Evolutionary conservation across 2,329 filamentous ascomycete species (phyloP), one percentile per base, ranked within the genome.

Genomic region (Talaromyces funiculosus): DNA sequence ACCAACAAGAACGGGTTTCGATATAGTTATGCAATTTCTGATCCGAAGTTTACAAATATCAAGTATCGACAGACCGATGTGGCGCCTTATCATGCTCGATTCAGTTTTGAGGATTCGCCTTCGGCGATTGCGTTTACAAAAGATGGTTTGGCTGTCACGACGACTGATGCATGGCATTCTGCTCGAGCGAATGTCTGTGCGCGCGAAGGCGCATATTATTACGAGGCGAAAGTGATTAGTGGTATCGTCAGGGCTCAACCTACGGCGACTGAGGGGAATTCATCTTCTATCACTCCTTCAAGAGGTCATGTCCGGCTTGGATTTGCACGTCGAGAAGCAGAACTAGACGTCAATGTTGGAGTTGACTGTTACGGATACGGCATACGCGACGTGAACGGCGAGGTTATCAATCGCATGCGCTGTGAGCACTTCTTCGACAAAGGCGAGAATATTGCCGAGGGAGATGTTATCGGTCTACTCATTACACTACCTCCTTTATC

Each of bases 331-430:
- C 73, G 77, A 22, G 78, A 80, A 64, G 75, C 80, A 7, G 75
- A 77, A 60, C 69, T 75, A 12, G 77, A 80, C 61, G 78, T 78
- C 40, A 79, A 80, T 70, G 87, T 97, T 24, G 89, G 94, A 7
- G 84, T 97, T 71, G 95, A 95, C 3, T 97, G 91, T 43, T 97
- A 97, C 77, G 96, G 92, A 71, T 97, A 97, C 72, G 93, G 90
- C 49, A 85, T 97, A 61, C 89, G 92, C 45, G 94, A 99, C 69
- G 87, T 92, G 24, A 84, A 88, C 33, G 94, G 94, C 20, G 92
- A 97, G 73, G 93, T 93, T 63, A 90, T 96, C 57, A 91, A 94
- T 78, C 91, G 94, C 80, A 97, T 92, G 64, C 86, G 93, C 53
- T 92, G 92, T n/a, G 91, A 91, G 70, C 89, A 92, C 66, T 93